Conservation (phyloP, 116 monocot species). For the Cymodocea nodosa region DNA sequence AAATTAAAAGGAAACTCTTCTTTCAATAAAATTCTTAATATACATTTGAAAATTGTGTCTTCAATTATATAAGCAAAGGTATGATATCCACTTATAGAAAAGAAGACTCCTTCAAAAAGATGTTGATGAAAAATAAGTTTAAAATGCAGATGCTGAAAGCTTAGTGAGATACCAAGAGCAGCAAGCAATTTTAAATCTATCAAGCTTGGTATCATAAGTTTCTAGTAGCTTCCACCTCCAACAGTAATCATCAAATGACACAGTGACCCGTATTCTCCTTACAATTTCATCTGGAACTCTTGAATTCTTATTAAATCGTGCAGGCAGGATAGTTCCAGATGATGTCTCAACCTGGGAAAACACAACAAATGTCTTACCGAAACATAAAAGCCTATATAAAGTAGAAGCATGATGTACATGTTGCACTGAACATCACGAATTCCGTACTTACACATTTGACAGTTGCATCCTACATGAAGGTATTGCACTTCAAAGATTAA, state of each 20-base stretch:
- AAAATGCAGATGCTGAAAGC: background rate
- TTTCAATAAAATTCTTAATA: no score
- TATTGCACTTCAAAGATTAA: no score
- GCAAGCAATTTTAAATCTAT: slow-evolving; percentile 58
- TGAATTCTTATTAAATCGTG: slow-evolving; percentile 51
- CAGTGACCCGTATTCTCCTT: slow-evolving; percentile 62
- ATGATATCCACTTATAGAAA: no score
- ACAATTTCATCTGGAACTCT: slow-evolving; percentile 92
- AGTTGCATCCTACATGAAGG: no score
- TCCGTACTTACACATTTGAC: no score
- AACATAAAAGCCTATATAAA: background rate
- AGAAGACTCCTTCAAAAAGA: background rate
- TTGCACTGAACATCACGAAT: background rate
- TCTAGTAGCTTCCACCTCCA: slow-evolving; percentile 64
- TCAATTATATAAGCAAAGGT: no score
- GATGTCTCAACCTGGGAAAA: slow-evolving; percentile 57
- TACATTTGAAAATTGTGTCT: no score
- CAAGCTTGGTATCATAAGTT: slow-evolving; percentile 65
- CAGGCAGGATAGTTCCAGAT: slow-evolving; percentile 51
- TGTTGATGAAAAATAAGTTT: background rate
- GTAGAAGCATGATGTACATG: background rate
- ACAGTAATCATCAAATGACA: slow-evolving; percentile 42
- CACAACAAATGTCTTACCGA: background rate
- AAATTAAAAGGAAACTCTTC: no score
- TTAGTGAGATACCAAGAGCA: slow-evolving; percentile 48